Conservation (phyloP, 148 eudicot species). For the Chenopodium suecicum region DNA sequence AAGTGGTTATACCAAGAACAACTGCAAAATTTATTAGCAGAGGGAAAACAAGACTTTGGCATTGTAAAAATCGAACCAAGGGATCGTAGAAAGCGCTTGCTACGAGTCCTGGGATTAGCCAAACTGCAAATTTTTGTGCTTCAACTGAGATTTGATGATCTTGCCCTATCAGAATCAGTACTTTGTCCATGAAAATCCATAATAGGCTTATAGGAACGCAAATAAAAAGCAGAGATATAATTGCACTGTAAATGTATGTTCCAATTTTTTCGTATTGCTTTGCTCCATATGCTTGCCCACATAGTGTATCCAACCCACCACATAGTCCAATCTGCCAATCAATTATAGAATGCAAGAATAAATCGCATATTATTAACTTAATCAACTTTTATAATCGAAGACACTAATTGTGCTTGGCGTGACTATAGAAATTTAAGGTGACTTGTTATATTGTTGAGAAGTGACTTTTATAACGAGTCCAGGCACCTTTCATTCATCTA, state of each 20-base stretch:
- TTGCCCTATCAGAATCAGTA: slow-evolving; percentile 41
- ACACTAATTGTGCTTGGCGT: neutral
- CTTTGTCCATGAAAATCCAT: slow-evolving; percentile 47
- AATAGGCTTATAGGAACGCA: slow-evolving; percentile 38
- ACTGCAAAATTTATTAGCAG: slow-evolving; percentile 32
- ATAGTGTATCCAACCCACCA: slow-evolving; percentile 52
- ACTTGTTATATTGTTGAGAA: neutral
- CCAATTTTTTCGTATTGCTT: slow-evolving; percentile 44
- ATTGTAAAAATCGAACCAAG: slow-evolving; percentile 38
- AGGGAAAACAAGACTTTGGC: slow-evolving; percentile 43
- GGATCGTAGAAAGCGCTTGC: slow-evolving; percentile 41
- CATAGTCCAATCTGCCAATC: slow-evolving; percentile 45
- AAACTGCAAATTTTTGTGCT: slow-evolving; percentile 37
- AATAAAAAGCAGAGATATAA: slow-evolving; percentile 33
- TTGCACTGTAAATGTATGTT: slow-evolving; percentile 37
- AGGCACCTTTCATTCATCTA: no score
- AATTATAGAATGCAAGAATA: neutral
- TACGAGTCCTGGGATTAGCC: slow-evolving; percentile 40
- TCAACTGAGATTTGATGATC: slow-evolving; percentile 39
- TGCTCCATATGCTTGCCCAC: slow-evolving; percentile 67
- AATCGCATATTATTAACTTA: no score
- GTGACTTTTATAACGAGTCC: no score
- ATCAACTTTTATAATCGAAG: neutral
- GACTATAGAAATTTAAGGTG: neutral
- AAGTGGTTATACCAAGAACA: slow-evolving; percentile 29